phyloP scores from a whole-genome alignment of 2,329 filamentous ascomycete genomes.

The Hortaea werneckii region DNA sequence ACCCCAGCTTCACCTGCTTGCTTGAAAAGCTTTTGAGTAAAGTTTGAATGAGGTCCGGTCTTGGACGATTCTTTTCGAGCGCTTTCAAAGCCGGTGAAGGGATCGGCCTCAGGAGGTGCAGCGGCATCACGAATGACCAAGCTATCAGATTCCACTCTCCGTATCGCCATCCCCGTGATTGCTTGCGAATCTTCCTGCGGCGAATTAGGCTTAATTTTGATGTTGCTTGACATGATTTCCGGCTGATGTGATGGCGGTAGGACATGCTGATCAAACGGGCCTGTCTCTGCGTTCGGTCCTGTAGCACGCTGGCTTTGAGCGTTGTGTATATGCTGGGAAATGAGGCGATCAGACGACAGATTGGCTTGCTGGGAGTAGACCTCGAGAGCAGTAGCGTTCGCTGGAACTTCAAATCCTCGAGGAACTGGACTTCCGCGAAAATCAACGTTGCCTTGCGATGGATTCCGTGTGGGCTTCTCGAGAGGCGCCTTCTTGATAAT shows the following conservation, averaged over 20 bases:
- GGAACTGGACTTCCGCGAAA: slow-evolving; percentile 22
- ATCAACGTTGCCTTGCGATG: slow-evolving; percentile 19
- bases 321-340: not conserved
- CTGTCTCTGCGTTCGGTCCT: not conserved
- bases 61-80: not conserved
- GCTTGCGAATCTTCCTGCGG: slow-evolving; percentile 30
- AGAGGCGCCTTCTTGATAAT: not conserved
- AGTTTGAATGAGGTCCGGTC: not conserved
- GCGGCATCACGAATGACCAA: slow-evolving; percentile 2
- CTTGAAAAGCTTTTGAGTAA: slow-evolving; percentile 2
- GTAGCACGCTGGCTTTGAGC: not conserved
- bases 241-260: slow-evolving; percentile 8
- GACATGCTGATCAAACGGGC: not conserved
- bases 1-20: slow-evolving; percentile 5
- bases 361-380: slow-evolving; percentile 14
- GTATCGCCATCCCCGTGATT: slow-evolving; percentile 27
- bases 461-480: slow-evolving; percentile 7
- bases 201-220: slow-evolving; percentile 32
- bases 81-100: slow-evolving; percentile 14
- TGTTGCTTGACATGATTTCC: slow-evolving; percentile 29
- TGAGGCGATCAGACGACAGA: slow-evolving; percentile 7
- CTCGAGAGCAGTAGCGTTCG: slow-evolving; percentile 16
- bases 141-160: slow-evolving; percentile 1
- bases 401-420: slow-evolving; percentile 12
- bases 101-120: slow-evolving; percentile 4